Evolutionary conservation across 2,329 filamentous ascomycete species (phyloP), one percentile per base, ranked within the genome.

Genomic region (Trichoderma polysporum): DNA sequence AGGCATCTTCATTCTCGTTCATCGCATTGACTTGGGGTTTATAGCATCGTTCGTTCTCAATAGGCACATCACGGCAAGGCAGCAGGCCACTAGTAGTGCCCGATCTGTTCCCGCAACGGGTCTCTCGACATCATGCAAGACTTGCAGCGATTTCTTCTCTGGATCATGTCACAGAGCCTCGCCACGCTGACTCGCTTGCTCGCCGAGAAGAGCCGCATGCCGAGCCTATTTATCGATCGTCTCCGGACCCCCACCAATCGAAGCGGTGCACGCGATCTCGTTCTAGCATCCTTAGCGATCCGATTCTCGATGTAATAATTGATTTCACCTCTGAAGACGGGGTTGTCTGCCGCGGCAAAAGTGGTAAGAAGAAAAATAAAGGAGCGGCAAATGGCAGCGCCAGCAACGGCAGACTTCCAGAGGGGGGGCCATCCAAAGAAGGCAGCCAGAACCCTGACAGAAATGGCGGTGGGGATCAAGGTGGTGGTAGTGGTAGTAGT

Each of bases 301-400:
- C 83, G n/a, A 78, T 75, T 41, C 77, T 79, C 71, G 75, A 78
- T 45, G 73, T 79, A 22, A 77, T 80, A 33, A 78, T 91, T 59
- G 88, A 91, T 73, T 86, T 91, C 67, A 79, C 80, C 25, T 85
- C 82, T 29, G 77, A 83, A 61, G 80, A 85, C 49, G 84, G 82
- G 57, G 86, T 82, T 77, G 80, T 81, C 60, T 83, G 89, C 73
- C 83, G 81, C n/a, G n/a, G n/a, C 41, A 83, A 79, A 2, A n/a
- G n/a, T n/a, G 83, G 85, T 70, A 86, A 85, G 75, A 88, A 84
- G 76, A 82, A 82, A 9, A 67, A 63, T 15, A 52, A 45, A 39
- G 39, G 25, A n/a, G 37, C 25, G 22, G 25, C 37, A 9, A 66
- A 66, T 41, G 45, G 59, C 58, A 56, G n/a, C 49, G 31, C 49